A percentile compares a stretch with the other conserved stretches of the same genome.
These are phyloP conservation scores for Sarcocystis neurona DNA, from an alignment of 169 alveolate species.

Conservation along the genomic window DNA sequence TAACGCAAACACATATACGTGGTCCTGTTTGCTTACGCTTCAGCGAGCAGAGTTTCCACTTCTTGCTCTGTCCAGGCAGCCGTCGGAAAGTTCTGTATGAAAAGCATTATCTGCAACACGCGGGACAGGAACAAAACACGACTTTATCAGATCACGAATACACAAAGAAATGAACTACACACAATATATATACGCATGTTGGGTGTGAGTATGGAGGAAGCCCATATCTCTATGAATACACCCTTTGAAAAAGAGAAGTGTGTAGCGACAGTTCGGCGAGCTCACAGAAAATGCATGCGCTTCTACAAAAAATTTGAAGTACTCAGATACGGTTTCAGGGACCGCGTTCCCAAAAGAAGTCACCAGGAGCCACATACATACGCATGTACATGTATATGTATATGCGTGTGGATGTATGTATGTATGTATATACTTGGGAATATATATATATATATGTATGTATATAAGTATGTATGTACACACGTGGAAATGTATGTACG, in stretches of 20 bases:
- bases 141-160: not conserved
- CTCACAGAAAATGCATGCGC: no score
- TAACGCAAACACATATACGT: not conserved
- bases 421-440: not conserved
- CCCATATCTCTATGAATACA: not conserved
- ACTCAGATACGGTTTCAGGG: no score
- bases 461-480: not conserved
- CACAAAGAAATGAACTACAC: not conserved
- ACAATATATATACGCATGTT: not conserved
- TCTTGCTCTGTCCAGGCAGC: constrained; percentile 86
- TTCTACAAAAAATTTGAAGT: no score
- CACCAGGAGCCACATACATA: no score
- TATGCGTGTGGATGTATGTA: no score
- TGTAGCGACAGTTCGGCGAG: no score
- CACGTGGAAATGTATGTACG: not conserved
- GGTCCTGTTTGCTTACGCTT: constrained; percentile 75
- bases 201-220: not conserved
- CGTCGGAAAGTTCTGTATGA: constrained; percentile 89
- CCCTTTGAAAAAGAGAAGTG: not conserved
- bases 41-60: constrained; percentile 87
- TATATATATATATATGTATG: not conserved
- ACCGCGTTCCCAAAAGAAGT: no score
- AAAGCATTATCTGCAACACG: constrained; percentile 77
- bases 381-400: no score
- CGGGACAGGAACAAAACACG: not conserved